These are phyloP conservation scores for Metarhizium robertsii DNA, from an alignment of 2,329 filamentous ascomycete species.

Conservation along the genomic window DNA sequence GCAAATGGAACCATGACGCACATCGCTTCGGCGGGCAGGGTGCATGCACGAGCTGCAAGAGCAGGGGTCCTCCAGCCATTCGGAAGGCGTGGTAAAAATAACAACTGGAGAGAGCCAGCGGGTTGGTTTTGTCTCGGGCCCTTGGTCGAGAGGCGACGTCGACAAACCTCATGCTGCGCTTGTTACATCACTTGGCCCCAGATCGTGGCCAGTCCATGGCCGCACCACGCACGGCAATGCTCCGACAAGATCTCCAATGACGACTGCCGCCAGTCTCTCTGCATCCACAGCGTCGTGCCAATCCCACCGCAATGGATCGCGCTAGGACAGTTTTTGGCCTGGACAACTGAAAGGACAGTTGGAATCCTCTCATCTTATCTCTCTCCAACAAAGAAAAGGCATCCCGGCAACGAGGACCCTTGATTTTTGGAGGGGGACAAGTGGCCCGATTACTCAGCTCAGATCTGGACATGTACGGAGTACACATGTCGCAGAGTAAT, in stretches of 20 bases:
- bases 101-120: constrained; percentile 10
- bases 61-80: constrained; percentile 7
- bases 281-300: neutral
- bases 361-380: neutral
- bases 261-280: neutral
- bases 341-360: neutral
- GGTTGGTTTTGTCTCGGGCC: constrained; percentile 1
- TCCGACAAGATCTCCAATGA: neutral
- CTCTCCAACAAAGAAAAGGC: neutral
- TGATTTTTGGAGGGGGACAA: neutral
- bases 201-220: neutral
- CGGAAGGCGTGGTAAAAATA: constrained; percentile 19
- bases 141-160: neutral
- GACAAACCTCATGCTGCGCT: neutral
- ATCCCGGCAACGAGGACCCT: neutral
- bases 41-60: constrained; percentile 6
- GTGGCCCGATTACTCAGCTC: neutral
- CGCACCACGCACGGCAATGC: no score
- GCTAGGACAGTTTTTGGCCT: neutral
- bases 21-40: constrained; percentile 13
- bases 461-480: neutral
- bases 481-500: neutral
- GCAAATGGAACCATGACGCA: constrained; percentile 14
- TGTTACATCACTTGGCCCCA: neutral
- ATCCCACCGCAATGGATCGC: neutral